A percentile compares a stretch with the other conserved stretches of the same genome.
These are phyloP conservation scores for Chrysanthemum lavandulifolium DNA, from an alignment of 129 eudicot species.

Conservation along the genomic window DNA sequence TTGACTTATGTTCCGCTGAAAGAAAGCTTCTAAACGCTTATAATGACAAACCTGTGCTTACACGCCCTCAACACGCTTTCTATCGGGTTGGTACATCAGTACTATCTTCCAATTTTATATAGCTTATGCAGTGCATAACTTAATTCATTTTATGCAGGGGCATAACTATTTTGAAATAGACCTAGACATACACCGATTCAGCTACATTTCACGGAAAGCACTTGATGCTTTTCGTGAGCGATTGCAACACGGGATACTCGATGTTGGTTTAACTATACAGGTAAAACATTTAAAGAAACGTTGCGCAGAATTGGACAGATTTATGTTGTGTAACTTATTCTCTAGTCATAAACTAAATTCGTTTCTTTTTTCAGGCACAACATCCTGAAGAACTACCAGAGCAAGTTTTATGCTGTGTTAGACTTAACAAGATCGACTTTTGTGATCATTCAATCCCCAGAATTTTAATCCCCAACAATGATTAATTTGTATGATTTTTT, in stretches of 20 bases:
- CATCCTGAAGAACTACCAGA: conserved; percentile 81
- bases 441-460: conserved; percentile 61
- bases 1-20: conserved; percentile 70
- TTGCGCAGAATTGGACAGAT: neutral
- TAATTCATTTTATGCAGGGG: conserved; percentile 43
- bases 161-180: conserved; percentile 71
- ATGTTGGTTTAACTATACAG: conserved; percentile 79
- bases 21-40: conserved; percentile 74
- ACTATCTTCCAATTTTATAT: neutral
- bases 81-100: conserved; percentile 42
- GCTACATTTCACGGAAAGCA: conserved; percentile 78
- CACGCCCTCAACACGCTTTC: conserved; percentile 86
- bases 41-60: conserved; percentile 78
- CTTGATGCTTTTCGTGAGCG: conserved; percentile 67
- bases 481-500: conserved; percentile 6
- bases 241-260: conserved; percentile 59
- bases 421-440: conserved; percentile 74
- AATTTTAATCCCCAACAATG: conserved; percentile 37
- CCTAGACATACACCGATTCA: conserved; percentile 78
- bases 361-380: conserved; percentile 54
- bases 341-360: neutral
- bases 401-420: conserved; percentile 68
- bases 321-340: neutral
- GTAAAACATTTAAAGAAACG: conserved; percentile 26
- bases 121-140: too few species aligned